phyloP scores from a whole-genome alignment of 208 protist genomes.

The Wallacemonas sp. region DNA sequence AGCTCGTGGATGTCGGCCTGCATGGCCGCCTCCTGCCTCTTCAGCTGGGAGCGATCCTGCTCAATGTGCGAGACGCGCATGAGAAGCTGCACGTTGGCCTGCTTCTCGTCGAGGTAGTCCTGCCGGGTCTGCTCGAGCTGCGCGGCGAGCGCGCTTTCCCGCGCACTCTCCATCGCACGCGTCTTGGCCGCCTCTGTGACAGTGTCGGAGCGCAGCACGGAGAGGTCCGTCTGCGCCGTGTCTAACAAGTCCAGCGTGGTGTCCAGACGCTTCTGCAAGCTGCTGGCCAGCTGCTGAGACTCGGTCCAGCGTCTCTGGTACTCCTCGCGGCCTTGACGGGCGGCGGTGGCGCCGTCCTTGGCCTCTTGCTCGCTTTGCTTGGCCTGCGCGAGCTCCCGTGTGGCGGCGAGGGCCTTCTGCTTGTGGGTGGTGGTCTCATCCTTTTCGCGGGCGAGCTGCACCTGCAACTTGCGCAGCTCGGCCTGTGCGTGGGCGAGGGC shows the following conservation, averaged over 20 bases:
- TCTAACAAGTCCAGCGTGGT: constrained; percentile 48
- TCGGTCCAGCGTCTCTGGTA: constrained; percentile 46
- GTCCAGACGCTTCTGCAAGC: constrained; percentile 45
- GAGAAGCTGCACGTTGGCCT: constrained; percentile 73
- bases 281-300: constrained; percentile 26
- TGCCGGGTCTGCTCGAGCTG: constrained; percentile 50
- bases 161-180: constrained; percentile 30
- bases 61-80: constrained; percentile 54
- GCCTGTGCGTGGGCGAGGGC: constrained; percentile 7
- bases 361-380: constrained; percentile 34
- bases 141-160: constrained; percentile 26
- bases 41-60: constrained; percentile 45
- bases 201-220: constrained; percentile 28
- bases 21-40: constrained; percentile 28
- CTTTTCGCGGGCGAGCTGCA: constrained; percentile 11
- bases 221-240: constrained; percentile 49
- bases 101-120: constrained; percentile 76
- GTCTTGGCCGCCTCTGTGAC: constrained; percentile 30
- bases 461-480: constrained; percentile 10
- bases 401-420: constrained; percentile 22
- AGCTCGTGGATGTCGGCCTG: constrained; percentile 54
- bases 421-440: constrained; percentile 32
- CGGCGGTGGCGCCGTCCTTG: constrained; percentile 17
- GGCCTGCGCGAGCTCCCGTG: constrained; percentile 17
- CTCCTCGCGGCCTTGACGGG: constrained; percentile 30